Evolutionary conservation across 495 filamentous ascomycete genomes (phyloP), one percentile per base, ranked within the genome.

Genomic region (Trichoderma asperelloides): DNA sequence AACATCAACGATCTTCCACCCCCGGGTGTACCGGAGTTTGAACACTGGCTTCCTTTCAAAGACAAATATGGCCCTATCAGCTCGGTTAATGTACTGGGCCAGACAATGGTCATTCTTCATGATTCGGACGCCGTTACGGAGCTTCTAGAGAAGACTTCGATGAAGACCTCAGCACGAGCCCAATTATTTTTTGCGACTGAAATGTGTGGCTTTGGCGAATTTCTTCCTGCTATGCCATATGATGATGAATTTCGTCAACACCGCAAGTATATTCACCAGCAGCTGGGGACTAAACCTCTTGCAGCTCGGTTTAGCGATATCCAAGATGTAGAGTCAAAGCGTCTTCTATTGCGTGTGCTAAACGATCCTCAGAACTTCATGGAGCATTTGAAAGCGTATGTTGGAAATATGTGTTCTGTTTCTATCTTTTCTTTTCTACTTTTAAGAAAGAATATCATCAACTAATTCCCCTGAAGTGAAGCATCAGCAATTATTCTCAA

Each of bases 31-130:
- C 73, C 73, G 12, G 82, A 84, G 68, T 77, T 73, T 66, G 63
- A 76, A 21, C 81, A 84, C 68, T 85, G 82, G 82, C 65, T 81
- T 3, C 76, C 81, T 65, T 81, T 83, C 68, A 84, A 83, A 64
- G 78, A 82, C 30, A 65, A 75, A 18, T 85, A 85, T 68, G 81
- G 84, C 15, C 80, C 82, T 0, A 78, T 86, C 21, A 85, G 81
- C 70, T 85, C 82, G 11, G 66, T 86, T 3, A 82, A 74, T 2
- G 72, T 83, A 11, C 64, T 84, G 37, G 82, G 81, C 21, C 76
- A 79, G 67, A 79, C 77, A 0, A 75, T 85, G 9, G 70, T 85
- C 21, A 79, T 85, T 65, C 65, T 85, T 51, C 79, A 85, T 65
- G 80, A 85, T 43, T 65, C 70, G 12, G 63, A 72, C 11, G 16